A percentile compares a stretch with the other conserved stretches of the same genome.
Evolutionary conservation across 2,329 filamentous ascomycete species (phyloP).

Genomic region (Botryotinia globosa): DNA sequence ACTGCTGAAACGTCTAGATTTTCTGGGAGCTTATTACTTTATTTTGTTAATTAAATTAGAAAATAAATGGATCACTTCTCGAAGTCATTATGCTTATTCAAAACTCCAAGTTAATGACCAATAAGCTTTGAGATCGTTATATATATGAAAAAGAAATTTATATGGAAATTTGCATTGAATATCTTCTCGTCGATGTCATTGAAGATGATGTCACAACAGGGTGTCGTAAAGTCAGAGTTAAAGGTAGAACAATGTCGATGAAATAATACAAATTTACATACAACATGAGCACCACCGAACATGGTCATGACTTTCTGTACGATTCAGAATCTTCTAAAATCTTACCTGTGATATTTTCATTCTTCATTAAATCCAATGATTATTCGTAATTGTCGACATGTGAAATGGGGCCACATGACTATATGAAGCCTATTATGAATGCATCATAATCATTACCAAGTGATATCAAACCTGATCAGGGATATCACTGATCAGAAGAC

Average conservation of each 20-base stretch:
- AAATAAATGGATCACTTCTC: background rate
- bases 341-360: no score
- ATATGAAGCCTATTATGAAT: no score
- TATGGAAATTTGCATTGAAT: background rate
- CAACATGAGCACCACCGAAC: no score
- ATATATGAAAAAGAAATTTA: background rate
- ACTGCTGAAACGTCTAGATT: background rate
- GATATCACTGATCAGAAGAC: no score
- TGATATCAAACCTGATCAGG: no score
- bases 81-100: background rate
- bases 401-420: no score
- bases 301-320: no score
- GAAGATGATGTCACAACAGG: background rate
- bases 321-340: no score
- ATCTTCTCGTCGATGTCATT: background rate
- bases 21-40: background rate
- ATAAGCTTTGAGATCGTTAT: background rate
- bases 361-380: no score
- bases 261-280: background rate
- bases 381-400: no score
- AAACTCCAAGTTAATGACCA: background rate
- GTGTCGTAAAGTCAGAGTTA: background rate
- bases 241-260: background rate
- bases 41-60: background rate
- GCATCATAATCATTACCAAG: no score